Percentiles rank a stretch among this genome's conserved stretches.
Conservation (phyloP, 352 stramenopile genomes). For the Phytophthora pistaciae region DNA sequence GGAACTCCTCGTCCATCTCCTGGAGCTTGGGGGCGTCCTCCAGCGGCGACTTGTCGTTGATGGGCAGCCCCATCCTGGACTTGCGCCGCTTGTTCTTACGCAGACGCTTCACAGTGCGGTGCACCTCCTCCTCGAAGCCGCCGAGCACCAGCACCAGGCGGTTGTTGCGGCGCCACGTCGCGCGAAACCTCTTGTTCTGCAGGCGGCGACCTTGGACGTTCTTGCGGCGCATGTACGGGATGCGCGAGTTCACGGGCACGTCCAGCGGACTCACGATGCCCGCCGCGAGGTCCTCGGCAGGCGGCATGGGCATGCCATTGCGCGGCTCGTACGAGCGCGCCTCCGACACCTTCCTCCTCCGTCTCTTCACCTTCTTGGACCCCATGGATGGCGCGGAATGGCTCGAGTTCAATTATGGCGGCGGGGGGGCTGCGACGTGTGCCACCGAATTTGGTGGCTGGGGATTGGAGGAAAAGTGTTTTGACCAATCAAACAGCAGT, state of each 20-base stretch:
- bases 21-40: constrained; percentile 13
- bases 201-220: not conserved
- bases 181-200: constrained; percentile 3
- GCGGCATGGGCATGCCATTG: constrained; percentile 7
- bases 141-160: not conserved
- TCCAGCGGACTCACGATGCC: constrained; percentile 23
- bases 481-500: not conserved
- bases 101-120: constrained; percentile 1
- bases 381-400: not conserved
- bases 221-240: constrained; percentile 16
- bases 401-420: too few species aligned
- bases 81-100: constrained; percentile 13
- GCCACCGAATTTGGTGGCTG: not conserved
- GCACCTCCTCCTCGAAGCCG: not conserved
- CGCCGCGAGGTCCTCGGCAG: not conserved
- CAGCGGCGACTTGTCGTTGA: constrained; percentile 11
- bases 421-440: constrained; percentile 22
- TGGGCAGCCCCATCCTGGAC: constrained; percentile 21
- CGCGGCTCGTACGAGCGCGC: not conserved
- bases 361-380: not conserved
- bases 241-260: constrained; percentile 11
- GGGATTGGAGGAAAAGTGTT: not conserved
- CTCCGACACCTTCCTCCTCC: not conserved
- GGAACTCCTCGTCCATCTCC: constrained; percentile 34
- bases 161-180: not conserved